These are phyloP conservation scores for Collybiopsis confluens DNA, from an alignment of 768 basidiomycete genomes.

Conservation along the genomic window DNA sequence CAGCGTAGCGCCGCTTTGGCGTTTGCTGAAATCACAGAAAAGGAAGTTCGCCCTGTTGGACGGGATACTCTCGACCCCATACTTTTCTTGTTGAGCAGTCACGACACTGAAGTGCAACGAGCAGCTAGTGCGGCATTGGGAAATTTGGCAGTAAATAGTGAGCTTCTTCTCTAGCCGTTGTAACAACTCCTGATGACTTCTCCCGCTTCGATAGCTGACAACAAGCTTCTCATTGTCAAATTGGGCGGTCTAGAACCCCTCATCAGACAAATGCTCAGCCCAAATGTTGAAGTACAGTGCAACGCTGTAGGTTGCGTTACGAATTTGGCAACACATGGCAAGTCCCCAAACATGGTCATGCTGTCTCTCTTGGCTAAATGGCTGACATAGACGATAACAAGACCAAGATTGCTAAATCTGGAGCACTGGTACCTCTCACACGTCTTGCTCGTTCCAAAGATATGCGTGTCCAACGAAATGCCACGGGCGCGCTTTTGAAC, in stretches of 20 bases:
- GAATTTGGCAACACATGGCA: constrained; percentile 96
- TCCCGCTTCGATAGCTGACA: constrained; percentile 66
- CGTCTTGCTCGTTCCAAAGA: constrained; percentile 96
- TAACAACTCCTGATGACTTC: constrained; percentile 12
- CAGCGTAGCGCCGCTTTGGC: constrained; percentile 97
- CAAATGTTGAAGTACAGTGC: constrained; percentile 99
- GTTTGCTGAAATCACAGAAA: constrained; percentile 99
- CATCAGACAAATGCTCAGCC: constrained; percentile 97
- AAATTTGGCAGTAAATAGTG: constrained; percentile 97
- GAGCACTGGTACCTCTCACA: constrained; percentile 95
- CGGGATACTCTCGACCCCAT: constrained; percentile 98
- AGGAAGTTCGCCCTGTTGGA: constrained; percentile 95
- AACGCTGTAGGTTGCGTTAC: constrained; percentile 99
- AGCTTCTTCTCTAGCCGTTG: constrained; percentile 27
- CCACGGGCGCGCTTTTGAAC: constrained; percentile 94
- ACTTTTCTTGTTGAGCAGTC: constrained; percentile 92
- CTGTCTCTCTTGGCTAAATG: too few species aligned
- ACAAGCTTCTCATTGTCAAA: constrained; percentile 98
- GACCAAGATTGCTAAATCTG: constrained; percentile 99
- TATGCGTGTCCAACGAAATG: constrained; percentile 98
- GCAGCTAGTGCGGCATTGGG: constrained; percentile 97
- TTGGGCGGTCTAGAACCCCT: constrained; percentile 96
- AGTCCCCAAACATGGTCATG: constrained; percentile 14
- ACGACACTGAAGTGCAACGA: constrained; percentile 98
- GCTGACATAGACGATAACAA: constrained; percentile 89